phyloP scores from a whole-genome alignment of 306 rosid species.

The Quercus cerris region DNA sequence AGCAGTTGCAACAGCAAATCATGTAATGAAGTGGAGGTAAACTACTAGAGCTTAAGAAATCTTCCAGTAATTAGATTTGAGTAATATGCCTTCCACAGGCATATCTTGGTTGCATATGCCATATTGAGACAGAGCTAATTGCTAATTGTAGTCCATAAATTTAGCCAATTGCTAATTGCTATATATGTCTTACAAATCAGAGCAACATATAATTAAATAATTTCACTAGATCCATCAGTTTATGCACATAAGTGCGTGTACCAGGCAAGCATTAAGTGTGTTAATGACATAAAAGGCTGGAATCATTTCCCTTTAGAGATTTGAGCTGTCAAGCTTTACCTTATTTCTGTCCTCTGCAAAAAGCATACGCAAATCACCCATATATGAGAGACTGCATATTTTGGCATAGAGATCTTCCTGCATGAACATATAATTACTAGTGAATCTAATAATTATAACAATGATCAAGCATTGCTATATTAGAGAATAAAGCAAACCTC shows the following conservation, averaged over 20 bases:
- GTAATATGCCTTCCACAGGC: not conserved
- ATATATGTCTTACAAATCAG: not conserved
- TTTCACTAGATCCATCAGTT: not conserved
- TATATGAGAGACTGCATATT: slow-evolving; percentile 87
- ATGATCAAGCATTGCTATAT: slow-evolving; percentile 12
- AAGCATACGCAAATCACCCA: slow-evolving; percentile 87
- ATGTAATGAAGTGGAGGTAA: not conserved
- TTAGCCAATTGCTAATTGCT: not conserved
- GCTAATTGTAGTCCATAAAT: not conserved
- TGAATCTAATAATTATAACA: slow-evolving; percentile 1
- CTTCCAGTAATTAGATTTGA: not conserved
- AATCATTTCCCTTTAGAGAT: slow-evolving; percentile 10
- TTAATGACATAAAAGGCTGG: slow-evolving; percentile 2
- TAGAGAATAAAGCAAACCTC: slow-evolving; percentile 50
- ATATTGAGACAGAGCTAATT: not conserved
- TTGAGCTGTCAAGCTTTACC: slow-evolving; percentile 43
- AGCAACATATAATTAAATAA: slow-evolving; percentile 13
- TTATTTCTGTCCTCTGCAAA: slow-evolving; percentile 93
- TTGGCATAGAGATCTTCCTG: slow-evolving; percentile 91
- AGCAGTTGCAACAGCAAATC: not conserved
- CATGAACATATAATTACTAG: slow-evolving; percentile 16
- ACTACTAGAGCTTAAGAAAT: not conserved
- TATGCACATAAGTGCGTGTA: not conserved
- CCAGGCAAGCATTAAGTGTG: slow-evolving; percentile 5
- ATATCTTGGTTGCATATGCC: not conserved